Evolutionary conservation across 371 early-diverging fungal species (phyloP).

Genomic region (Rhizopus arrhizus): DNA sequence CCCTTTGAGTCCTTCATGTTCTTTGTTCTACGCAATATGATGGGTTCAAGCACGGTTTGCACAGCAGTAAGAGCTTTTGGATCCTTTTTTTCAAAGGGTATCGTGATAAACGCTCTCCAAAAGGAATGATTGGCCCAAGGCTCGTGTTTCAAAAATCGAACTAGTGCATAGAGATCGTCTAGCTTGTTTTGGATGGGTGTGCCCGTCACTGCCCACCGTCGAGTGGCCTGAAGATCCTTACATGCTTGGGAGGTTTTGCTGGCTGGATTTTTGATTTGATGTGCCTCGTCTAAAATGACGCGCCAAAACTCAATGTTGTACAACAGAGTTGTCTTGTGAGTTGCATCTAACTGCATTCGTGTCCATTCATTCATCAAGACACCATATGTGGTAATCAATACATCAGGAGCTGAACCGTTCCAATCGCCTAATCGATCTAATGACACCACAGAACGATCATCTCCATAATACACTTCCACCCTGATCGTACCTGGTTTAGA

Average conservation of each 20-base stretch:
- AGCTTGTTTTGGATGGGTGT: conserved; percentile 79
- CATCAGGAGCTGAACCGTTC: conserved; percentile 53
- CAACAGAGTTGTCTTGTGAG: conserved; percentile 10
- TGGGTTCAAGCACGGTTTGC: conserved; percentile 68
- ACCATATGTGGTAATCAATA: conserved; percentile 73
- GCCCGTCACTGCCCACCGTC: conserved; percentile 83
- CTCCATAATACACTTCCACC: conserved; percentile 66
- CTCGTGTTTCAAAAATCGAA: conserved; percentile 75
- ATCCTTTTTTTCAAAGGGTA: conserved; percentile 67
- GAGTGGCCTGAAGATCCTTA: conserved; percentile 57
- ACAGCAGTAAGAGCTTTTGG: conserved; percentile 59
- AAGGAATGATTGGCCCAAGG: conserved; percentile 70
- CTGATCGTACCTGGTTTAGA: conserved; percentile 46
- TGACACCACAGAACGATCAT: conserved; percentile 23
- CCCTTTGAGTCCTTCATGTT: conserved; percentile 59
- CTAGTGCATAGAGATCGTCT: conserved; percentile 80
- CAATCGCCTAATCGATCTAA: conserved; percentile 23
- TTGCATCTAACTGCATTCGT: not conserved
- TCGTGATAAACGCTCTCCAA: conserved; percentile 67
- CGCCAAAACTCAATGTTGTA: conserved; percentile 59
- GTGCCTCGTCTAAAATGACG: conserved; percentile 79
- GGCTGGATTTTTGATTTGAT: conserved; percentile 67
- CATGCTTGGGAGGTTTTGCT: conserved; percentile 66
- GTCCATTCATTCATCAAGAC: conserved; percentile 59
- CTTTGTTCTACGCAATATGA: conserved; percentile 71